Base-by-base conservation (phyloP, 306 rosid genomes). In the Carpinus viminea region DNA sequence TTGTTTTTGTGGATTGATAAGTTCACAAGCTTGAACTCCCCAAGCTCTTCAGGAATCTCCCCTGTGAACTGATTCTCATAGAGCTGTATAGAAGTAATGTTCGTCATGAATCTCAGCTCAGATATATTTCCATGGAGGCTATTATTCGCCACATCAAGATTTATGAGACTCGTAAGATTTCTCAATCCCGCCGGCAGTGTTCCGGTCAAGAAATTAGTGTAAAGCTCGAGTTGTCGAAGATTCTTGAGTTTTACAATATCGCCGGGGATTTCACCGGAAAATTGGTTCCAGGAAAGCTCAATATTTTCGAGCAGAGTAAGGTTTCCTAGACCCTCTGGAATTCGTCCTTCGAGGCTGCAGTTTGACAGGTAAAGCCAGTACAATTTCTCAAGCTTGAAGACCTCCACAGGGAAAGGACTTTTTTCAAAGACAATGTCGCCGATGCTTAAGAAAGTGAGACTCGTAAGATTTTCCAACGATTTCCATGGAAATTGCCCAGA, bases 401-500 rank as follows among this genome's bases (percentile, higher is more conserved):
- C 75, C 83, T 90, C 93, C 24, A 46, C 41, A 34, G 98, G 94
- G 47, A 94, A 92, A 17, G 89, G 36, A 70, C 53, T 68, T 59
- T 34, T 12, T 4, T 83, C 87, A 45, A 92, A 82, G 0, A 31
- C 16, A 76, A 89, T 94, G 70, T 94, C 98, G 7, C 98, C 98
- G 46, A 92, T 80, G 89, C 98, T 94, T 47, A 94, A 77, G 75
- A 88, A 87, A n/a, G 69, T 18, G 41, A 94, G 84, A 41, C 54
- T 17, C 2, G 89, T 90, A 8, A 94, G 84, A 80, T 92, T 89
- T 48, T 74, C 85, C 62, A 94, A 78, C 48, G 98, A 92, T 74
- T 85, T 89, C 98, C 98, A 94, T 34, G 98, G 98, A 83, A 94
- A 94, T 1, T 17, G 9, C 8, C 97, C 98, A 38, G 97, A 92